Evolutionary conservation across 306 rosid species (phyloP).

Genomic region (Quercus cerris): DNA sequence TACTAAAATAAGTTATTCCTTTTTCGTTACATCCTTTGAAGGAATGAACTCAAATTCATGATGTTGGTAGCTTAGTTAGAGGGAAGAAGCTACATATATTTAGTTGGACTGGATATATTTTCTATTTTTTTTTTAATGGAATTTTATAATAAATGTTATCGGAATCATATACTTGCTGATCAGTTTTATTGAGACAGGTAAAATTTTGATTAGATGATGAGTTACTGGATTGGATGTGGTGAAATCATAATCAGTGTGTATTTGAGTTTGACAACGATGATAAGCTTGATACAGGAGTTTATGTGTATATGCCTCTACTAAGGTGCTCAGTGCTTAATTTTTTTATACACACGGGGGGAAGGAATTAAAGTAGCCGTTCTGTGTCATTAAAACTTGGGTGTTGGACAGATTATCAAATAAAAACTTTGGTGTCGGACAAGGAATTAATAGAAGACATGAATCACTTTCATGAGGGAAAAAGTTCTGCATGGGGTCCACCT

Average conservation of each 20-base stretch:
- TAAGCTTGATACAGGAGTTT: too few relatives aligned
- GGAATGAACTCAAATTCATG: conserved; percentile 47
- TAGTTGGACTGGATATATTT: conserved; percentile 38
- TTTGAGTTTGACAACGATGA: too few relatives aligned
- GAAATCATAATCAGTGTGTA: background rate
- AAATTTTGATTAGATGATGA: conserved; percentile 9
- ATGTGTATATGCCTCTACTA: too few relatives aligned
- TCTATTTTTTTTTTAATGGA: conserved; percentile 24
- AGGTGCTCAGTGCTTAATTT: too few relatives aligned
- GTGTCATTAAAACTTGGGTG: too few relatives aligned
- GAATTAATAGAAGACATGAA: too few relatives aligned
- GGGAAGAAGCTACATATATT: conserved; percentile 27
- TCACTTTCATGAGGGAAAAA: too few relatives aligned
- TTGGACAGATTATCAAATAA: too few relatives aligned
- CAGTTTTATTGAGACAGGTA: conserved; percentile 6
- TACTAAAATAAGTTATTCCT: conserved; percentile 38
- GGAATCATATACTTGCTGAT: conserved; percentile 16
- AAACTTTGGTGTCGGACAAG: too few relatives aligned
- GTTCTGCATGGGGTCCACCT: too few relatives aligned
- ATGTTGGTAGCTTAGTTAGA: conserved; percentile 32
- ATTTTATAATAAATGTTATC: conserved; percentile 21
- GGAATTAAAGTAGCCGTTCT: too few relatives aligned
- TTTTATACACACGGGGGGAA: too few relatives aligned
- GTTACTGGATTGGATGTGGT: background rate
- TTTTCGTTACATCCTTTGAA: conserved; percentile 50